Base-by-base conservation (phyloP, 1,284 basidiomycete species). In the Rhodotorula sp. region DNA sequence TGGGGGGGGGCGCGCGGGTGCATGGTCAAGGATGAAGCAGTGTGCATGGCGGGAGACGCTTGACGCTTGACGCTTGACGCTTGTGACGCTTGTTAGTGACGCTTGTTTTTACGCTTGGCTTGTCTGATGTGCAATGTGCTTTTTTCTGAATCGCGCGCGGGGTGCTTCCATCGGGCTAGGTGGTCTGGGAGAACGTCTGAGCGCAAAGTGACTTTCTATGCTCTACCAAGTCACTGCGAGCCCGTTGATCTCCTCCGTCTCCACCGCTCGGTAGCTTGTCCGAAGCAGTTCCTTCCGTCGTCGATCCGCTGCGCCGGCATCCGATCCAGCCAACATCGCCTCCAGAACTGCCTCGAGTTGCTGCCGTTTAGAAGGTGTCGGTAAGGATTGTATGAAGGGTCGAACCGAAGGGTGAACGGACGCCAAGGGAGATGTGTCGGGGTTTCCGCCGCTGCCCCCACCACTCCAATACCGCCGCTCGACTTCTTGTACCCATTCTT, bases 211-310 rank as follows among this genome's bases (percentile, higher is more conserved):
- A 42, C 37, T 51, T 24, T n/a, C n/a, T 8, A 29, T n/a, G 3
- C n/a, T 15, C 29, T 62, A 93, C 91, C 92, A 94, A 77, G 89
- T 88, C 14, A 93, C 92, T 18, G 89, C 88, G 61, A 93, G 82
- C 20, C 89, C 88, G 55, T 79, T 82, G 55, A 90, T 82, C 53
- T 93, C 88, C 79, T 95, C 91, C 80, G 88, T 91, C 81, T 92
- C 91, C 0, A 98, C 92, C 30, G 90, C 91, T 68, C 87, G 85
- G 80, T 94, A 97, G 77, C 87, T 83, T 8, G 94, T 95, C 78
- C 91, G 84, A 78, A 96, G 86, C n/a, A 87, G 79, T 58, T 80
- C 79, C 75, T 80, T 81, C 68, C 87, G 77, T 62, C 79, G 80
- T 48, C 67, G 78, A 73, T 84, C 83, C 8, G 17, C 5, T 83